A percentile compares a stretch with the other conserved stretches of the same genome.
Evolutionary conservation across 139 green algal genomes (phyloP).

Genomic region (Picochlorum sp.): DNA sequence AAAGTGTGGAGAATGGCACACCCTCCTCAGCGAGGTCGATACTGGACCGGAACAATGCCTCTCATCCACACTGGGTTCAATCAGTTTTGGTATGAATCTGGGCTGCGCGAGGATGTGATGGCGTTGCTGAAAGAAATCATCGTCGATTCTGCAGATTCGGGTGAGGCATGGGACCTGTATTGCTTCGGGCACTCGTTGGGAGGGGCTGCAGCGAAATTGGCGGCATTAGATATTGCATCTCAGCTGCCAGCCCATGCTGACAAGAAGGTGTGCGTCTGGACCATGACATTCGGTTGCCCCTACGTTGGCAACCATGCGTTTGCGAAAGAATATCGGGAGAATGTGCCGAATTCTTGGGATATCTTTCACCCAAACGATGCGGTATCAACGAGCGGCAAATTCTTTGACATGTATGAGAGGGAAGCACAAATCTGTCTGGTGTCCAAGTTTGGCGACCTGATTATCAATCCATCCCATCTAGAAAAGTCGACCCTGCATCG

Average conservation of each 20-base stretch:
- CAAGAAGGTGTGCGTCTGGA: background rate
- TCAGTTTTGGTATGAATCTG: constrained; percentile 3
- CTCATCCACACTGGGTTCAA: constrained; percentile 22
- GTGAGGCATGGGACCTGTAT: background rate
- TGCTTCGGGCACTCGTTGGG: constrained; percentile 1
- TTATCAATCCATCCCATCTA: no score
- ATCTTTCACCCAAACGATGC: no score
- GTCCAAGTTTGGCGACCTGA: no score
- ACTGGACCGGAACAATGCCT: constrained; percentile 11
- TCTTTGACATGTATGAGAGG: no score
- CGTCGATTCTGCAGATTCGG: background rate
- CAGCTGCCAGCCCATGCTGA: no score
- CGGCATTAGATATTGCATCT: background rate
- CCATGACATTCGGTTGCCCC: constrained; percentile 40
- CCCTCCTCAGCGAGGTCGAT: constrained; percentile 17
- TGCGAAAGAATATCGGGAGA: constrained; percentile 26
- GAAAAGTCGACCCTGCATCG: no score
- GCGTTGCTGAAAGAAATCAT: constrained; percentile 4
- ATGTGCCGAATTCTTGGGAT: constrained; percentile 9
- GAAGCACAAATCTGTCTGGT: no score
- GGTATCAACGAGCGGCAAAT: no score
- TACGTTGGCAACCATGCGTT: constrained; percentile 44
- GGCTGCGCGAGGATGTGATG: constrained; percentile 8
- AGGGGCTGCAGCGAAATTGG: constrained; percentile 1
- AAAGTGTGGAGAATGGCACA: constrained; percentile 9